These are phyloP conservation scores for Bjerkandera adusta DNA, from an alignment of 1,284 basidiomycete species.

Conservation along the genomic window DNA sequence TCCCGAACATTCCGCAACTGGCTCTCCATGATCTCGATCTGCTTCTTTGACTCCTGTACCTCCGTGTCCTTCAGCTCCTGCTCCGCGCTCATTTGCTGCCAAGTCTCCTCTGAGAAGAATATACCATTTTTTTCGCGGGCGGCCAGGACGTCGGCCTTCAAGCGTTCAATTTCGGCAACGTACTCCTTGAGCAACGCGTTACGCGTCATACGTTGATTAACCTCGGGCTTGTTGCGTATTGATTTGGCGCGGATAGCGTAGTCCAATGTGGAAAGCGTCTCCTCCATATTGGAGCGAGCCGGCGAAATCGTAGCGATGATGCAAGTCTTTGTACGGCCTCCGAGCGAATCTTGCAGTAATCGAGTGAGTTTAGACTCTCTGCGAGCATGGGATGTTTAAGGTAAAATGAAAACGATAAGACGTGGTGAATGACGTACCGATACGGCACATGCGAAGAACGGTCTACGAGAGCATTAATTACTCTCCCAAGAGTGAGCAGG, in stretches of 20 bases:
- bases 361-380: conserved; percentile 78
- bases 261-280: conserved; percentile 96
- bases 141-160: conserved; percentile 89
- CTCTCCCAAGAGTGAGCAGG: conserved; percentile 91
- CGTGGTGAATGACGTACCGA: conserved; percentile 23
- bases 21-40: conserved; percentile 79
- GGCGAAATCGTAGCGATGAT: conserved; percentile 97
- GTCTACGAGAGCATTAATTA: conserved; percentile 97
- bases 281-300: conserved; percentile 90
- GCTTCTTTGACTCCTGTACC: conserved; percentile 77
- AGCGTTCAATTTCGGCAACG: conserved; percentile 90
- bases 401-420: neutral
- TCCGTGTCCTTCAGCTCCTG: conserved; percentile 76
- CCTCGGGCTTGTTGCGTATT: conserved; percentile 93
- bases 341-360: conserved; percentile 61
- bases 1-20: conserved; percentile 80
- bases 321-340: conserved; percentile 97
- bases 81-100: conserved; percentile 79
- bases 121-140: conserved; percentile 95
- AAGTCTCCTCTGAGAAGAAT: conserved; percentile 87
- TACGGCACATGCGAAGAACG: conserved; percentile 92
- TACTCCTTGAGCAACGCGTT: conserved; percentile 95
- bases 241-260: conserved; percentile 96
- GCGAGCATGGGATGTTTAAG: neutral
- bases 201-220: conserved; percentile 93